These are phyloP conservation scores for Linnemannia elongata DNA, from an alignment of 192 early-diverging fungal genomes.

Conservation along the genomic window DNA sequence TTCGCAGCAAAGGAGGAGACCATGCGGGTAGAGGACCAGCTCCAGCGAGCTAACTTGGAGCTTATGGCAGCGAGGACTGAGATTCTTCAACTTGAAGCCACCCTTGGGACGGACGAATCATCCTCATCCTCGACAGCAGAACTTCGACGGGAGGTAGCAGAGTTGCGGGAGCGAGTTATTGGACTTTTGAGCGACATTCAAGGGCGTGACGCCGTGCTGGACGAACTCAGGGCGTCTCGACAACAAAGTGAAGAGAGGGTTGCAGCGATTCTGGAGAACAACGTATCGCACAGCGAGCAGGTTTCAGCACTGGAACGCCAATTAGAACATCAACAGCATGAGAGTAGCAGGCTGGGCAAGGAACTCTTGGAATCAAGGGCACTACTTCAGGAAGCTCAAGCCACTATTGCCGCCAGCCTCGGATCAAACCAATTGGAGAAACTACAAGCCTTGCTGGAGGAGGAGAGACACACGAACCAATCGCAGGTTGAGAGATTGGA, in stretches of 20 bases:
- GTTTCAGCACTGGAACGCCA: not conserved
- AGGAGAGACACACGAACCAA: not conserved
- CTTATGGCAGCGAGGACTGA: constrained; percentile 32
- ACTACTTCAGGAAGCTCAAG: not conserved
- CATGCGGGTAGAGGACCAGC: constrained; percentile 18
- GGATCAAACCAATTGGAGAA: not conserved
- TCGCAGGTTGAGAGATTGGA: not conserved
- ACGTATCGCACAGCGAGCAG: not conserved
- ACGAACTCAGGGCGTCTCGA: not conserved
- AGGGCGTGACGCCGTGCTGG: not conserved
- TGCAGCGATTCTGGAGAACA: not conserved
- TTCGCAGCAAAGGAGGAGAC: constrained; percentile 39
- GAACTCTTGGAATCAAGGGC: constrained; percentile 1
- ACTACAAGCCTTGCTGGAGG: not conserved
- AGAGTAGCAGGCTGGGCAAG: not conserved
- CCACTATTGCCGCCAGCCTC: not conserved
- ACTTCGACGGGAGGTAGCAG: not conserved
- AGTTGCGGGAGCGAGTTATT: not conserved
- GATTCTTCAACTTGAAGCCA: constrained; percentile 17
- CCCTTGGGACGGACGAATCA: not conserved
- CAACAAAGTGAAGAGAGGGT: not conserved
- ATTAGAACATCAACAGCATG: not conserved
- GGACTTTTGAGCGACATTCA: not conserved
- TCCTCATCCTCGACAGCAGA: not conserved
- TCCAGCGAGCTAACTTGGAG: constrained; percentile 19